Percentiles rank a stretch among this genome's conserved stretches.
phyloP scores from a whole-genome alignment of 2,329 filamentous ascomycete genomes.

The Drechslera avenae region DNA sequence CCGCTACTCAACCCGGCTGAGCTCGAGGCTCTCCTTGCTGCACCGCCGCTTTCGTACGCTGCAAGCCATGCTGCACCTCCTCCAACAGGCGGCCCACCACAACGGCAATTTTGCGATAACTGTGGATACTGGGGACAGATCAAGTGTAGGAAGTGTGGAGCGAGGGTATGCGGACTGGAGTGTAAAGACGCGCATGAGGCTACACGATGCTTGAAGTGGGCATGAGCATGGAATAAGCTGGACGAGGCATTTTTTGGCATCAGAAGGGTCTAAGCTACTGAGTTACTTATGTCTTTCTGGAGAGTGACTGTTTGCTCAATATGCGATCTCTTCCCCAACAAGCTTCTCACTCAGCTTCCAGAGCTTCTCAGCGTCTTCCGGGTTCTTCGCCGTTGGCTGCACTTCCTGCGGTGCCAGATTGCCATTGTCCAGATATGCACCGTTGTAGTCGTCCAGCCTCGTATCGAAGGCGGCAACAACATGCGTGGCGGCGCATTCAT shows the following conservation, averaged over 20 bases:
- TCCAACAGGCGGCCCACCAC: constrained; percentile 53
- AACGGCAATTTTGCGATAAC: constrained; percentile 73
- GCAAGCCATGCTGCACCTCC: constrained; percentile 60
- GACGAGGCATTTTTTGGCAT: not conserved
- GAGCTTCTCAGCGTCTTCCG: constrained; percentile 33
- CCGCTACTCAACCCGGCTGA: constrained; percentile 63
- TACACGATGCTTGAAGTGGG: constrained; percentile 60
- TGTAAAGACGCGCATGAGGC: constrained; percentile 75
- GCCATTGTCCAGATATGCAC: constrained; percentile 34
- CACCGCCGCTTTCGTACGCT: constrained; percentile 69
- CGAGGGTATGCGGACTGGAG: constrained; percentile 75
- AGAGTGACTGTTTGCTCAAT: constrained; percentile 13
- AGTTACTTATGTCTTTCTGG: constrained; percentile 1
- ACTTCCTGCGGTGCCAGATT: constrained; percentile 23
- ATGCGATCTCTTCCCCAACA: constrained; percentile 36
- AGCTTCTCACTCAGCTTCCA: constrained; percentile 44
- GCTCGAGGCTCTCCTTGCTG: constrained; percentile 66
- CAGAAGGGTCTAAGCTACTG: constrained; percentile 21
- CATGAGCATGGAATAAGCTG: constrained; percentile 16
- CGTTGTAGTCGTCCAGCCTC: constrained; percentile 30
- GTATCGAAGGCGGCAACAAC: constrained; percentile 40
- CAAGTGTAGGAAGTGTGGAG: constrained; percentile 78
- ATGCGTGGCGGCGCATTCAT: constrained; percentile 40
- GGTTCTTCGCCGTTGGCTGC: constrained; percentile 25
- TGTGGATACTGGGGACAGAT: constrained; percentile 84